Base-by-base conservation (phyloP, 2,329 filamentous ascomycete species). In the Clonostachys rhizophaga region DNA sequence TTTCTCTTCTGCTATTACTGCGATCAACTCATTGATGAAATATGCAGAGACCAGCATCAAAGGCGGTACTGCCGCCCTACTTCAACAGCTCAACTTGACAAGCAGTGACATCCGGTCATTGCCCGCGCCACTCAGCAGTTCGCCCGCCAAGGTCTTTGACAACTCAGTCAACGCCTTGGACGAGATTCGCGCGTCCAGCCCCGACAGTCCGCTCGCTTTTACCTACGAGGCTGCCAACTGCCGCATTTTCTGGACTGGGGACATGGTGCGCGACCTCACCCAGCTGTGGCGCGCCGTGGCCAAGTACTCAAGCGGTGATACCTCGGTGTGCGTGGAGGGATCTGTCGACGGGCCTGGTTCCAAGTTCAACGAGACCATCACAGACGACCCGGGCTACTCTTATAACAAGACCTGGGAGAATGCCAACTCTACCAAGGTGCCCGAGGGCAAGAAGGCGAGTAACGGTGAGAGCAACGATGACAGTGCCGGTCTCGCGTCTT, bases 201-300 rank as follows among this genome's bases (percentile, higher is more conserved):
- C 24, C 7, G 24, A 30, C 24, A 17, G 14, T 7, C 44, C 44
- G 5, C 30, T 40, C 24, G 35, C 40, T 12, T 46, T 40, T 17
- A 30, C 34, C 18, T 46, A 46, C 20, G 24, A 46, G 20, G 34
- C 44, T 37, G 35, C 44, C 35, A 20, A 46, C 44, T 46, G 44
- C 20, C 16, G 44, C 10, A 35, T 46, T 8, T 46, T 46, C 35
- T 46, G n/a, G 17, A 46, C 44, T n/a, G 10, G 14, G n/a, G 35
- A 33, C 10, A 16, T 40, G 44, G 14, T 10, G 10, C 44, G 24
- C 12, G 36, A n/a, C n/a, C 24, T 16, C 1, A 65, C 63, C 7
- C 64, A 63, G 13, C 49, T 76, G 34, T 84, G 81, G 80, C 63
- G 34, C 10, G 47, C 44, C 17, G 50, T 42, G 20, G 46, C 52